Evolutionary conservation across 2,329 filamentous ascomycete genomes (phyloP), one percentile per base, ranked within the genome.

Genomic region (Endoconidiophora laricicola): DNA sequence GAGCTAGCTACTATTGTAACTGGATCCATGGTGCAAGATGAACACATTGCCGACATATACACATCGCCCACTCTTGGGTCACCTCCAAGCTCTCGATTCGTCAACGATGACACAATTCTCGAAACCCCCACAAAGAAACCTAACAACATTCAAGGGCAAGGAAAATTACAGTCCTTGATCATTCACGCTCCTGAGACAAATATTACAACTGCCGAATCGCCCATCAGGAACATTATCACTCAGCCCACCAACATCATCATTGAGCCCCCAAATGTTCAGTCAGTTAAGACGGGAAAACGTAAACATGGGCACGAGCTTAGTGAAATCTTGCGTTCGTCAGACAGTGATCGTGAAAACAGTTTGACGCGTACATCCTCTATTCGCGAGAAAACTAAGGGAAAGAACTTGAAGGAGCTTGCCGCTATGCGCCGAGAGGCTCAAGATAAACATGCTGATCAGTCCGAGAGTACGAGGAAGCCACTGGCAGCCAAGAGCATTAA

Each of bases 11-110:
- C 44, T 33, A 12, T 33, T 33, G 3, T 12, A 12, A 33, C 29
- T 4, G 29, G 12, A 33, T 23, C 36, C 48, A 14, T 61, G 44
- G 12, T 38, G 29, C 23, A n/a, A 9, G 22, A 44, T 18, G 64
- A 29, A 69, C 47, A 68, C 9, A 14, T 62, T 5, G 62, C 61
- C 42, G 65, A 69, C 46, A 68, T 68, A 33, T 69, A 69, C 42
- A 75, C 81, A 39, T 84, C 81, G 2, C 80, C 81, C 4, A 80
- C 86, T 51, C 70, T 86, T 42, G 81, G 81, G 0, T 73, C 78
- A 3, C 76, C 77, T 4, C 73, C 76, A 1, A 66, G 76, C 42
- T 78, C 74, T 6, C 68, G 72, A 51, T 76, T 72, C 55, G 69
- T 78, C n/a, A 70, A 78, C 36, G 68, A 72, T 48, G 72, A 77